These are phyloP conservation scores for Kodamaea sp. DNA, from an alignment of 1,139 yeast genomes.

Conservation along the genomic window DNA sequence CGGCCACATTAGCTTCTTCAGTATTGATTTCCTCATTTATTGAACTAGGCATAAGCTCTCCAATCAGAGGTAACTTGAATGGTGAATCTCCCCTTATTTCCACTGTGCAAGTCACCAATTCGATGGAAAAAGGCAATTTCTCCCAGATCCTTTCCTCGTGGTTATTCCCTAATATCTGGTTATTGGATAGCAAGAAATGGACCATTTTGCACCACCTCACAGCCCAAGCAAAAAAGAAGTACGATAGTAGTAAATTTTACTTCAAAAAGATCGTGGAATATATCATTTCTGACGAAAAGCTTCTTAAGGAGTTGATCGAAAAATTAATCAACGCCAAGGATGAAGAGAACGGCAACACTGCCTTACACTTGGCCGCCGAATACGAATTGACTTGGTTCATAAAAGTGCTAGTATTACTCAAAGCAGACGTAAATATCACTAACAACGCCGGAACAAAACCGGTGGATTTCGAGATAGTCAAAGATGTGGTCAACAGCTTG, in stretches of 20 bases:
- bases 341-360: conserved; percentile 76
- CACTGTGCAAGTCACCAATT: conserved; percentile 43
- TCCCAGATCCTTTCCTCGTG: conserved; percentile 31
- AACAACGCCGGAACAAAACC: conserved; percentile 88
- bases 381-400: conserved; percentile 81
- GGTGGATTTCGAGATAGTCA: conserved; percentile 74
- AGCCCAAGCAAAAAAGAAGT: conserved; percentile 29
- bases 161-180: conserved; percentile 42
- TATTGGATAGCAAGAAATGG: conserved; percentile 36
- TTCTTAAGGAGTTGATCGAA: conserved; percentile 61
- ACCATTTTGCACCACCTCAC: conserved; percentile 42
- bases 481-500: conserved; percentile 28
- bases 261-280: conserved; percentile 77
- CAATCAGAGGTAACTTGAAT: conserved; percentile 40
- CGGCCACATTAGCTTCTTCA: conserved; percentile 44
- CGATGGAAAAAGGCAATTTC: conserved; percentile 49
- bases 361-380: conserved; percentile 87
- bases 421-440: conserved; percentile 77
- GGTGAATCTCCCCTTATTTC: conserved; percentile 48
- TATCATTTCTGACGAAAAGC: conserved; percentile 58
- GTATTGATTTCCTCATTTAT: conserved; percentile 40
- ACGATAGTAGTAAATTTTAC: conserved; percentile 58
- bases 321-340: conserved; percentile 78
- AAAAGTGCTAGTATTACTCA: conserved; percentile 76
- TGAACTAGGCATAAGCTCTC: conserved; percentile 38